Evolutionary conservation across 768 basidiomycete genomes (phyloP), one percentile per base, ranked within the genome.

Genomic region (Gelatoporia subvermispora): DNA sequence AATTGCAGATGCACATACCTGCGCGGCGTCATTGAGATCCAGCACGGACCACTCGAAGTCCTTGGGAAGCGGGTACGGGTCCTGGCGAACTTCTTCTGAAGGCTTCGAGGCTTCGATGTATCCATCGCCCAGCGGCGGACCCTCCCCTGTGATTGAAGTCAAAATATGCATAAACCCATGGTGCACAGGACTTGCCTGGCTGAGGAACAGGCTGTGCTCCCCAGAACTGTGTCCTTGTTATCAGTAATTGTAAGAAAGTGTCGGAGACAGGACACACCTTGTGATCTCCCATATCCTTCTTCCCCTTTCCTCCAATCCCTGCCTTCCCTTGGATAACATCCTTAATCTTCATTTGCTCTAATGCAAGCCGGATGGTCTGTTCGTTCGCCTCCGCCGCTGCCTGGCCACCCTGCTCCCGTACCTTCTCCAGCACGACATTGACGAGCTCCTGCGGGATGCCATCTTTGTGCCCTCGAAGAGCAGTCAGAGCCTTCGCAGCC

Each of bases 121-220:
- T 3, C 95, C 94, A 64, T 97, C 94, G 51, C 81, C 81, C 15
- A 75, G 54, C 2, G 84, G 78, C 28, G 75, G 72, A 11, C 72
- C 80, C 58, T 88, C 82, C 21, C 81, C 84, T 91, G 43, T 16
- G 52, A 16, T 43, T 8, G 17, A 15, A 10, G 34, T 15, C 31
- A 18, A 16, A 50, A 40, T 35, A 28, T 8, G 11, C 10, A 5
- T 8, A n/a, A 34, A n/a, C 17, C 21, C 3, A 11, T 13, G 16
- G 16, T 2, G 16, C 15, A 9, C 15, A 1, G 3, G n/a, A 46
- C 43, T 37, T 60, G 83, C 88, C 88, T 47, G 81, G 68, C 61
- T 93, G 91, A n/a, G 92, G 88, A 7, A 99, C 96, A 3, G 96
- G 96, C 66, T 99, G 96, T 5, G 95, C 98, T 28, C 74, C 81